Percentiles rank a stretch among this genome's conserved stretches.
These are phyloP conservation scores for Steccherinum ochraceum DNA, from an alignment of 768 basidiomycete species.

Conservation along the genomic window DNA sequence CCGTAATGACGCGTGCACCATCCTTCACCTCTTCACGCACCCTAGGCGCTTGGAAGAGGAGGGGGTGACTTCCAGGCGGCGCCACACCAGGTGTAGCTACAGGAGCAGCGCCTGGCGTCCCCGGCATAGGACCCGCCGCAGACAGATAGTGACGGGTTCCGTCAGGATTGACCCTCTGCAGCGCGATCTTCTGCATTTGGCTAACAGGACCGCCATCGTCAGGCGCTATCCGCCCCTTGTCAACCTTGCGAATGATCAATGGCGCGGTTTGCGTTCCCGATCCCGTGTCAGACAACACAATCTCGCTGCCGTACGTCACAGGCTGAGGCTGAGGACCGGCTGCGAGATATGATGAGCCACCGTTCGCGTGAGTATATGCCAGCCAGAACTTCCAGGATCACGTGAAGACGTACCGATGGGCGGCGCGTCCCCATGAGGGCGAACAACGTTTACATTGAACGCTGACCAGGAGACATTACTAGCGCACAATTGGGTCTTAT, in stretches of 20 bases:
- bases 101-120: conserved; percentile 68
- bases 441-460: conserved; percentile 87
- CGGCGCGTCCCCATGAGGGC: conserved; percentile 43
- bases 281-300: conserved; percentile 77
- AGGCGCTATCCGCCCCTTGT: conserved; percentile 80
- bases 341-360: background rate
- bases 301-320: conserved; percentile 88
- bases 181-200: conserved; percentile 94
- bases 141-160: conserved; percentile 84
- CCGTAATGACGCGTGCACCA: conserved; percentile 65
- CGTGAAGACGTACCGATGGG: conserved; percentile 58
- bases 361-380: conserved; percentile 2
- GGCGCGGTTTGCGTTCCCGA: conserved; percentile 84
- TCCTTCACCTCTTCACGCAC: conserved; percentile 81
- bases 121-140: conserved; percentile 55
- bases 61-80: conserved; percentile 74
- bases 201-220: conserved; percentile 91
- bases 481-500: conserved; percentile 77
- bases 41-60: conserved; percentile 74
- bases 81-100: conserved; percentile 55
- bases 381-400: conserved; percentile 25
- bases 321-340: conserved; percentile 52
- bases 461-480: conserved; percentile 91
- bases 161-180: conserved; percentile 77
- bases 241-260: conserved; percentile 85